Percentiles rank a stretch among this genome's conserved stretches.
Evolutionary conservation across 2,329 filamentous ascomycete genomes (phyloP).

Genomic region (Pestalotiopsis sp.): DNA sequence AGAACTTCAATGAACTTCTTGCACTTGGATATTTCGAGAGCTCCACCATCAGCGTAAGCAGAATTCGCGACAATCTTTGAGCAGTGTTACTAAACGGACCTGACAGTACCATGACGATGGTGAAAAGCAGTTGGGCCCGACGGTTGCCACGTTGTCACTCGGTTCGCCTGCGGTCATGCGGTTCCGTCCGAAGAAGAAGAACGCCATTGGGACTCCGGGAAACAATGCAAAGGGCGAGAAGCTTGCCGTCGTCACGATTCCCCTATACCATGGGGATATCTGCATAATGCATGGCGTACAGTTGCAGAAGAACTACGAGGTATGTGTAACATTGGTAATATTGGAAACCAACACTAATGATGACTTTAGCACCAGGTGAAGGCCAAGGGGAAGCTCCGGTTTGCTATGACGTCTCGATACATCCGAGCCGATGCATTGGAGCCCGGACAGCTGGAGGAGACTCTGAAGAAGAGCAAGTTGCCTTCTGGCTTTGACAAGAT

Average conservation of each 20-base stretch:
- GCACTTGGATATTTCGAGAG: constrained; percentile 64
- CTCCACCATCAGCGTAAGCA: constrained; percentile 56
- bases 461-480: constrained; percentile 34
- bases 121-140: constrained; percentile 62
- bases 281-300: constrained; percentile 63
- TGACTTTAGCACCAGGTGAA: constrained; percentile 51
- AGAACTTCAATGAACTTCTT: constrained; percentile 65
- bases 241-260: constrained; percentile 37
- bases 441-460: constrained; percentile 27
- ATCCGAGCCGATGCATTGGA: constrained; percentile 47
- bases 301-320: constrained; percentile 63
- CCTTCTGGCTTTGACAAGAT: constrained; percentile 31
- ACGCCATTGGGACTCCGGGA: constrained; percentile 22
- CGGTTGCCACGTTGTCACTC: constrained; percentile 63
- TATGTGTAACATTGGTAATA: constrained; percentile 25
- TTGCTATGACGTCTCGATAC: constrained; percentile 58
- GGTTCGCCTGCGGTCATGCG: constrained; percentile 61
- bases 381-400: constrained; percentile 52
- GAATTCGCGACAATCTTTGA: not conserved
- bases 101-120: constrained; percentile 67
- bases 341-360: constrained; percentile 20
- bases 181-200: constrained; percentile 54
- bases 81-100: not conserved
- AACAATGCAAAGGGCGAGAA: constrained; percentile 31
- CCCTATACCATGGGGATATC: constrained; percentile 64